Percentiles rank a stretch among this genome's conserved stretches.
Evolutionary conservation across 1,284 basidiomycete species (phyloP).

Genomic region (Gymnopus androsaceus): DNA sequence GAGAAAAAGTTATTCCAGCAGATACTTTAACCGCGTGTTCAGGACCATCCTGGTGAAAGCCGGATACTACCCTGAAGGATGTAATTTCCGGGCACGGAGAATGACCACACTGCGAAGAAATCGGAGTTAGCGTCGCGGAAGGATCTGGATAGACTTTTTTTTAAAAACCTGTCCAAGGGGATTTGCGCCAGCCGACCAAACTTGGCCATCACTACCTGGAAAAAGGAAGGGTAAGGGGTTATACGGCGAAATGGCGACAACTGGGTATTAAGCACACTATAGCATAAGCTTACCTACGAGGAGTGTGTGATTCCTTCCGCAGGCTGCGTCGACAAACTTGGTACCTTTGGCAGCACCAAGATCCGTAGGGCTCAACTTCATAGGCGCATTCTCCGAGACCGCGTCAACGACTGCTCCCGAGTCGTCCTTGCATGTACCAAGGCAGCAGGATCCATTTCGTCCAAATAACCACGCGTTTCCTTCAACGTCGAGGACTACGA

Average conservation of each 20-base stretch:
- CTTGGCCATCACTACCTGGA: conserved; percentile 73
- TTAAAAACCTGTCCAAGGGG: conserved; percentile 78
- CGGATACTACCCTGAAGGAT: conserved; percentile 65
- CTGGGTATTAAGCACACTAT: too few species aligned
- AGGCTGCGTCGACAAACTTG: conserved; percentile 80
- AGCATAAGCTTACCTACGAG: too few species aligned
- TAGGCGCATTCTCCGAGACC: conserved; percentile 74
- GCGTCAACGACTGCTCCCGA: conserved; percentile 34
- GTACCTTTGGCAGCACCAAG: conserved; percentile 64
- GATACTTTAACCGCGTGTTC: conserved; percentile 73
- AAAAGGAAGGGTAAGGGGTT: too few species aligned
- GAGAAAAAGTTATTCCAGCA: conserved; percentile 82
- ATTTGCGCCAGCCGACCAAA: conserved; percentile 87
- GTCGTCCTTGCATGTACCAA: conserved; percentile 51
- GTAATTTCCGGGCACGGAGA: conserved; percentile 61
- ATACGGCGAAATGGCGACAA: too few species aligned
- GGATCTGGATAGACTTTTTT: not conserved
- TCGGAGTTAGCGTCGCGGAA: not conserved
- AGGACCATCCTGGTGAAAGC: conserved; percentile 53
- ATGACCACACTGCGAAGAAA: conserved; percentile 67
- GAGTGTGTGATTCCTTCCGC: conserved; percentile 81
- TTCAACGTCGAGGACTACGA: conserved; percentile 65
- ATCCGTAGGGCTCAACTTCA: conserved; percentile 58
- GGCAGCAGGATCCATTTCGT: conserved; percentile 64
- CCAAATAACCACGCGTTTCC: conserved; percentile 90